Evolutionary conservation across 202 grass and related monocot species (phyloP).

Genomic region (Hordeum pubiflorum): DNA sequence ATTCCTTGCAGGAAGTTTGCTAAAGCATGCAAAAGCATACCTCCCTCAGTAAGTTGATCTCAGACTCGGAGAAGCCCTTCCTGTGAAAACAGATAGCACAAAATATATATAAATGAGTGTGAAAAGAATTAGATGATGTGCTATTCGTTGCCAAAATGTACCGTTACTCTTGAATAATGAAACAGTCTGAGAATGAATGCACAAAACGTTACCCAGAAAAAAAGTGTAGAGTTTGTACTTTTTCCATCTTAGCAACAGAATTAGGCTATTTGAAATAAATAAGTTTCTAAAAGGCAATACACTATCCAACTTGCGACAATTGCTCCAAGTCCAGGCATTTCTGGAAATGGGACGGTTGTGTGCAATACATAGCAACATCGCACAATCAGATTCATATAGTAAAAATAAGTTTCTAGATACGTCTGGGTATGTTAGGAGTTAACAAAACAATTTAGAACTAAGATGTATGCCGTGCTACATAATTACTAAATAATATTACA

Average conservation of each 20-base stretch:
- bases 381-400: too few species aligned
- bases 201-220: not conserved
- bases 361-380: too few species aligned
- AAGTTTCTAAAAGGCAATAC: not conserved
- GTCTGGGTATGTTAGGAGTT: too few species aligned
- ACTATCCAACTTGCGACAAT: too few species aligned
- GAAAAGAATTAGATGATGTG: constrained; percentile 10
- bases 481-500: too few species aligned
- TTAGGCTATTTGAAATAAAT: not conserved
- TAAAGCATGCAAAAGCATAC: constrained; percentile 33
- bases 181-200: not conserved
- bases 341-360: too few species aligned
- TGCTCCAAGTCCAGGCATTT: too few species aligned
- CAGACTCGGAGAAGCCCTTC: constrained; percentile 79
- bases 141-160: constrained; percentile 3
- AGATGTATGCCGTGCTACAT: too few species aligned
- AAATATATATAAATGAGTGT: constrained; percentile 11
- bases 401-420: too few species aligned
- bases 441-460: too few species aligned
- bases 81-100: constrained; percentile 41
- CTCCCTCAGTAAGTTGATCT: constrained; percentile 87
- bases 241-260: not conserved
- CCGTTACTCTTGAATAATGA: not conserved
- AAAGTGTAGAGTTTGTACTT: not conserved
- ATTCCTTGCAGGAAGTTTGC: not conserved